These are phyloP conservation scores for Podaxis sp. DNA, from an alignment of 768 basidiomycete genomes.

Conservation along the genomic window DNA sequence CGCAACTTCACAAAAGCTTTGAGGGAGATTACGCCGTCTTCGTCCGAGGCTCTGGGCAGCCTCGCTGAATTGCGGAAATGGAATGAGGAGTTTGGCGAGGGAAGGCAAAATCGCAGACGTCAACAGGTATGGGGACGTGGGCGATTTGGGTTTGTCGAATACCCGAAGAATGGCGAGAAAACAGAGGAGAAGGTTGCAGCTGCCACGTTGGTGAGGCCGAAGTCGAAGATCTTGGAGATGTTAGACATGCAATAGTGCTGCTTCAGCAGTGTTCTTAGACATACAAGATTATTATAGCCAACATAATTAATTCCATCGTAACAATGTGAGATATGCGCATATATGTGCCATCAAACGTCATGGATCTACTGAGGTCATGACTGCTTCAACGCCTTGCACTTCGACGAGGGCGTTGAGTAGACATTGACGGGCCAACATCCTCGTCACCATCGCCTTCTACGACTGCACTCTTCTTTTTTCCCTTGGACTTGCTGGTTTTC, in stretches of 20 bases:
- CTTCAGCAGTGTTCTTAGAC: neutral
- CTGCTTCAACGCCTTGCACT: conserved; percentile 19
- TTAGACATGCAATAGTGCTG: neutral
- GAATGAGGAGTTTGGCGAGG: conserved; percentile 95
- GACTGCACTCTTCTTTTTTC: conserved; percentile 24
- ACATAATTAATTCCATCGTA: neutral
- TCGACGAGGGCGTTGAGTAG: conserved; percentile 21
- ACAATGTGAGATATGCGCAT: neutral
- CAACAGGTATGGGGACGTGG: conserved; percentile 84
- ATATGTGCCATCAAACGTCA: neutral
- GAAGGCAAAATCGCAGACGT: conserved; percentile 57
- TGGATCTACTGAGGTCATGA: neutral
- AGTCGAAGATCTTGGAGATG: conserved; percentile 4
- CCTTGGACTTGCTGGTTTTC: conserved; percentile 19
- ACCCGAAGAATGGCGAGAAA: conserved; percentile 22
- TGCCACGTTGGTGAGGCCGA: conserved; percentile 8
- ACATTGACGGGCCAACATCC: conserved; percentile 20
- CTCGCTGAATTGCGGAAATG: conserved; percentile 76
- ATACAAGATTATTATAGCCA: neutral
- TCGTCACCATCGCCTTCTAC: conserved; percentile 34
- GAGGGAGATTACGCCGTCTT: conserved; percentile 86
- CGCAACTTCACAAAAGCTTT: conserved; percentile 82
- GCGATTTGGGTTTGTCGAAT: conserved; percentile 78
- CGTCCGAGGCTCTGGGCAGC: conserved; percentile 75
- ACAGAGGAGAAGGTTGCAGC: conserved; percentile 40